phyloP scores from a whole-genome alignment of 495 filamentous ascomycete genomes.

The Penicillium cinerascens region DNA sequence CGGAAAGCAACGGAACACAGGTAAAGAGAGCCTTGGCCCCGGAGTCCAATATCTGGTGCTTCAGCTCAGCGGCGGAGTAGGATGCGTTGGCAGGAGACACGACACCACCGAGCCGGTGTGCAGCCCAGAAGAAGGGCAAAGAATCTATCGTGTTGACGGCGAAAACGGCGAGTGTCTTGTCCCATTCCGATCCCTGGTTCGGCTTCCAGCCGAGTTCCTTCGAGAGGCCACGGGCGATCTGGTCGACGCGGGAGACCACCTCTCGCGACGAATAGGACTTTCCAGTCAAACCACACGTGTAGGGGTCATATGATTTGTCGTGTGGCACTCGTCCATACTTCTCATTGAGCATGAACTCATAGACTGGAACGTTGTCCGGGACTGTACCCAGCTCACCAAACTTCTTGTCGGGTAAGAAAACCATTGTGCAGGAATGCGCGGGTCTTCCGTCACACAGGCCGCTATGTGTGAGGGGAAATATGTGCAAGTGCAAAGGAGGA shows the following conservation, averaged over 20 bases:
- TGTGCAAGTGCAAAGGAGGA: neutral
- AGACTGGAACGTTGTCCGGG: conserved; percentile 72
- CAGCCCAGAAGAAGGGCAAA: conserved; percentile 68
- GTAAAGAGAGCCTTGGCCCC: conserved; percentile 76
- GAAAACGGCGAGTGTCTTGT: conserved; percentile 77
- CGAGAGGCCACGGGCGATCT: conserved; percentile 64
- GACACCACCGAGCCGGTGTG: conserved; percentile 73
- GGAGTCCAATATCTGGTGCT: conserved; percentile 74
- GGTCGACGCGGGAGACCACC: conserved; percentile 63
- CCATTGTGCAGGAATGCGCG: conserved; percentile 52
- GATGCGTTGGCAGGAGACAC: conserved; percentile 79
- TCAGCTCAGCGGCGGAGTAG: conserved; percentile 71
- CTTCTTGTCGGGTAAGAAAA: conserved; percentile 70
- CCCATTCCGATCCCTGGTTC: conserved; percentile 77
- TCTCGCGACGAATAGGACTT: conserved; percentile 64
- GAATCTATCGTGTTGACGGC: conserved; percentile 84
- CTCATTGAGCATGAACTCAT: conserved; percentile 78
- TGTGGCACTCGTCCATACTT: conserved; percentile 65
- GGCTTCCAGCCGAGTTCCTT: conserved; percentile 73
- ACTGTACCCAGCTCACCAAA: conserved; percentile 65
- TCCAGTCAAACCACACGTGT: conserved; percentile 77
- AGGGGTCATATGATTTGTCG: conserved; percentile 64
- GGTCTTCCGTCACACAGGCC: neutral
- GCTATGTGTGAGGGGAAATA: neutral
- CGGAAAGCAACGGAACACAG: conserved; percentile 68